Conservation (phyloP, 495 filamentous ascomycete species). For the Neurospora sp. region DNA sequence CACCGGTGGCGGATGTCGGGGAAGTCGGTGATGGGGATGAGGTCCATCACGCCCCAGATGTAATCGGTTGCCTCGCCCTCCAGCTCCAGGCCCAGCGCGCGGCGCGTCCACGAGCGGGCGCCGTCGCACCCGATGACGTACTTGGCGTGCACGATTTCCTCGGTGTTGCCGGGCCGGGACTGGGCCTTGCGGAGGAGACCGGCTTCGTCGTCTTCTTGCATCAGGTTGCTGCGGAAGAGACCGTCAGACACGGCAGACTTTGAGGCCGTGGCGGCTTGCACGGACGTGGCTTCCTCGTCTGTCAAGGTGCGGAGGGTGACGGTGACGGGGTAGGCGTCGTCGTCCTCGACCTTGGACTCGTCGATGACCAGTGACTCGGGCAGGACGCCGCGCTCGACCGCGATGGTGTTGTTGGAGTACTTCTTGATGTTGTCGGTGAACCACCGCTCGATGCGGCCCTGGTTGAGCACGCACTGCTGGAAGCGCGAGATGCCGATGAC, state of each 20-base stretch:
- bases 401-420: conserved; percentile 30
- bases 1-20: conserved; percentile 62
- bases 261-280: conserved; percentile 25
- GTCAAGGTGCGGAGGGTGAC: conserved; percentile 36
- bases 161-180: conserved; percentile 23
- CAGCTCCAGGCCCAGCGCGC: conserved; percentile 42
- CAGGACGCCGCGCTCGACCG: conserved; percentile 43
- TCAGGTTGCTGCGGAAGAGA: conserved; percentile 40
- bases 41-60: conserved; percentile 58
- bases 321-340: conserved; percentile 43
- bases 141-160: conserved; percentile 42
- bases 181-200: conserved; percentile 28
- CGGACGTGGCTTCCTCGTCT: conserved; percentile 35
- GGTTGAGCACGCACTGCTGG: conserved; percentile 44
- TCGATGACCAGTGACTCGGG: conserved; percentile 40
- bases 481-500: conserved; percentile 42
- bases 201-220: conserved; percentile 42
- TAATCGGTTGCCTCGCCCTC: conserved; percentile 55
- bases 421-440: conserved; percentile 41
- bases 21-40: conserved; percentile 60
- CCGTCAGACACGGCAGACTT: conserved; percentile 28
- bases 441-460: conserved; percentile 48
- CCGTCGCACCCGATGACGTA: conserved; percentile 65
- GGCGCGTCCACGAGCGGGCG: conserved; percentile 52
- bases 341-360: conserved; percentile 33